A percentile compares a stretch with the other conserved stretches of the same genome.
These are phyloP conservation scores for Polytolypa hystricis DNA, from an alignment of 2,329 filamentous ascomycete genomes.

Conservation along the genomic window DNA sequence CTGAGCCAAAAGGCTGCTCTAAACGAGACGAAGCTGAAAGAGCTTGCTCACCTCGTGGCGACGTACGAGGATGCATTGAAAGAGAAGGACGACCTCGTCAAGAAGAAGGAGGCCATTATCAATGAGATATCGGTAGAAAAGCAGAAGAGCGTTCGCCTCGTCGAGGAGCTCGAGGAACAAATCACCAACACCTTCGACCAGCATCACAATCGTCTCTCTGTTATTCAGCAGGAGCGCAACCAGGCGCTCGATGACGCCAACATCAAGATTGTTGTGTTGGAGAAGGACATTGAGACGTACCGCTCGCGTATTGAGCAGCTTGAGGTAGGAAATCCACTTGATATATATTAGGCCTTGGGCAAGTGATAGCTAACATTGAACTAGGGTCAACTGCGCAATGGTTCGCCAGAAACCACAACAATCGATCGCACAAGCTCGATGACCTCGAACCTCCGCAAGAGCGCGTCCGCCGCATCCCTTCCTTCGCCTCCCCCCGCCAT, in stretches of 20 bases:
- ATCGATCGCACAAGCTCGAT: conserved; percentile 48
- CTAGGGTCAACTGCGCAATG: conserved; percentile 31
- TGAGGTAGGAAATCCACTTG: conserved; percentile 48
- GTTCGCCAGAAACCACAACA: conserved; percentile 21
- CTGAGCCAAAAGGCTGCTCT: conserved; percentile 28
- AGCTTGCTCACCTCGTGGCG: conserved; percentile 40
- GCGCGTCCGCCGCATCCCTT: conserved; percentile 66
- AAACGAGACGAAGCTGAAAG: conserved; percentile 45
- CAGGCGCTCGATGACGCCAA: conserved; percentile 70
- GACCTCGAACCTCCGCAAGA: conserved; percentile 70
- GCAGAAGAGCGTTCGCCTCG: conserved; percentile 81
- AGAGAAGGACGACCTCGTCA: conserved; percentile 33
- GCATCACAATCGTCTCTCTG: conserved; percentile 82
- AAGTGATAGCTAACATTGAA: conserved; percentile 13
- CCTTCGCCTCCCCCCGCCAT: conserved; percentile 92
- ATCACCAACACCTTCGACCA: conserved; percentile 92
- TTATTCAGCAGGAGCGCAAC: conserved; percentile 63
- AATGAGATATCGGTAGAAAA: conserved; percentile 53
- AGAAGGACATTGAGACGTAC: conserved; percentile 55
- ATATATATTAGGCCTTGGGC: background rate
- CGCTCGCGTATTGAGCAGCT: conserved; percentile 51
- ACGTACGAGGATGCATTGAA: conserved; percentile 35
- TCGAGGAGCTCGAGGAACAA: conserved; percentile 95
- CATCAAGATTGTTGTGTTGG: conserved; percentile 49
- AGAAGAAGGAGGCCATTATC: conserved; percentile 35